These are phyloP conservation scores for Isatis lusitanica DNA, from an alignment of 441 rosid genomes.

Conservation along the genomic window DNA sequence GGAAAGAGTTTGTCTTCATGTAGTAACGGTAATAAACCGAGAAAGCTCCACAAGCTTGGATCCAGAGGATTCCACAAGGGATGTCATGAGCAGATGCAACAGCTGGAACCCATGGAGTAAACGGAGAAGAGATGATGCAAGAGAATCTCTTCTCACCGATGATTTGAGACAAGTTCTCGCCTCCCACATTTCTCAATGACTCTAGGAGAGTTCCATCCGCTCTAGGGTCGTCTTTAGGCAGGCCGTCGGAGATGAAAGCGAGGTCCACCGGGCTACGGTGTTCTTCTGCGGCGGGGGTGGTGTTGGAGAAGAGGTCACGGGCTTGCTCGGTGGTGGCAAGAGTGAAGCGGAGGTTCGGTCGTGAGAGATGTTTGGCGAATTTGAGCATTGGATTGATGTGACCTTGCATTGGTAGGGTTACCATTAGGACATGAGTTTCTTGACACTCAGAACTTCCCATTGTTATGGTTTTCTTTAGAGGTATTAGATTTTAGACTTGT, in stretches of 20 bases:
- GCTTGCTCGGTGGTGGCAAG: slow-evolving; percentile 47
- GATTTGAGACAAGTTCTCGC: slow-evolving; percentile 39
- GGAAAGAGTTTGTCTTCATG: slow-evolving; percentile 37
- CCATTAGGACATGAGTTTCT: slow-evolving; percentile 46
- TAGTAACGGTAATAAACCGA: slow-evolving; percentile 46
- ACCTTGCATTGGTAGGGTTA: slow-evolving; percentile 48
- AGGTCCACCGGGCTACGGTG: slow-evolving; percentile 16
- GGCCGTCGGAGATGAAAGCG: slow-evolving; percentile 51
- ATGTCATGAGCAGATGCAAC: slow-evolving; percentile 40
- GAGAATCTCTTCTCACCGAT: slow-evolving; percentile 27
- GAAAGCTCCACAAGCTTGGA: slow-evolving; percentile 49
- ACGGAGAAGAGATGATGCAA: slow-evolving; percentile 44
- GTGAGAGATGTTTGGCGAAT: slow-evolving; percentile 43
- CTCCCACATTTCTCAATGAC: slow-evolving; percentile 35
- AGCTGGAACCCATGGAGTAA: slow-evolving; percentile 49
- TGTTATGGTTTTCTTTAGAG: not conserved
- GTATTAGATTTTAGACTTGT: slow-evolving; percentile 6
- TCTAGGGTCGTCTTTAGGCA: slow-evolving; percentile 36
- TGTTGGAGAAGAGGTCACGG: slow-evolving; percentile 30
- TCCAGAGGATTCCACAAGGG: slow-evolving; percentile 58
- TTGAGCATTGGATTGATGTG: slow-evolving; percentile 54
- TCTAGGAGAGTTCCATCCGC: slow-evolving; percentile 13
- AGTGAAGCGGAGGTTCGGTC: slow-evolving; percentile 42
- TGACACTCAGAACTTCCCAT: slow-evolving; percentile 34
- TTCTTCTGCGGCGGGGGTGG: not conserved